These are phyloP conservation scores for Fusarium decemcellulare DNA, from an alignment of 2,329 filamentous ascomycete species.

Conservation along the genomic window DNA sequence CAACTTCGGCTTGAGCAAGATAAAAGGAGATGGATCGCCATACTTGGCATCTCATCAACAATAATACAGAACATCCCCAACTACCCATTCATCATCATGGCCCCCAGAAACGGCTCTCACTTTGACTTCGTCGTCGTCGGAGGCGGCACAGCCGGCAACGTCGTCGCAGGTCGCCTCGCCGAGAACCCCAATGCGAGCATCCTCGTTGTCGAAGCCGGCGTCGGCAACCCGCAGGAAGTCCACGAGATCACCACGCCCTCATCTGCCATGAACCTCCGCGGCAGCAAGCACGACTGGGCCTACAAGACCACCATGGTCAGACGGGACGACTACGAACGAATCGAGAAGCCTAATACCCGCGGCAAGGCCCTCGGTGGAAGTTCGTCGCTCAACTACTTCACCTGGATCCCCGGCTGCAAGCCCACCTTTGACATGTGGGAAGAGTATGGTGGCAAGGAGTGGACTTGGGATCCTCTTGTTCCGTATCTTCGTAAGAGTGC, in stretches of 20 bases:
- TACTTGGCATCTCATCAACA: not conserved
- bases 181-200: conserved; percentile 56
- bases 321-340: conserved; percentile 69
- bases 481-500: conserved; percentile 68
- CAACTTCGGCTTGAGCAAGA: not conserved
- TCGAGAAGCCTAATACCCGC: conserved; percentile 76
- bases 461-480: conserved; percentile 65
- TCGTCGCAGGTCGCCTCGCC: conserved; percentile 52
- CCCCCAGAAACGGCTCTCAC: not conserved
- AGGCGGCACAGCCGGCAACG: conserved; percentile 53
- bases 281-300: conserved; percentile 70
- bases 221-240: conserved; percentile 63
- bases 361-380: conserved; percentile 72
- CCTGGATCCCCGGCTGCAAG: conserved; percentile 72
- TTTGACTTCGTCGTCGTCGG: conserved; percentile 11
- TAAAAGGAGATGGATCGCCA: not conserved
- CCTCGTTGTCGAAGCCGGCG: conserved; percentile 63
- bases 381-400: conserved; percentile 73
- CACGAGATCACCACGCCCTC: conserved; percentile 67
- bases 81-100: not conserved
- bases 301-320: conserved; percentile 75
- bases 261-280: conserved; percentile 66
- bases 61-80: not conserved
- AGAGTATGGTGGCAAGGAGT: conserved; percentile 78
- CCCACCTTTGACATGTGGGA: conserved; percentile 77